A percentile compares a stretch with the other conserved stretches of the same genome.
These are phyloP conservation scores for Arabis hirsuta DNA, from an alignment of 345 rosid genomes.

Conservation along the genomic window DNA sequence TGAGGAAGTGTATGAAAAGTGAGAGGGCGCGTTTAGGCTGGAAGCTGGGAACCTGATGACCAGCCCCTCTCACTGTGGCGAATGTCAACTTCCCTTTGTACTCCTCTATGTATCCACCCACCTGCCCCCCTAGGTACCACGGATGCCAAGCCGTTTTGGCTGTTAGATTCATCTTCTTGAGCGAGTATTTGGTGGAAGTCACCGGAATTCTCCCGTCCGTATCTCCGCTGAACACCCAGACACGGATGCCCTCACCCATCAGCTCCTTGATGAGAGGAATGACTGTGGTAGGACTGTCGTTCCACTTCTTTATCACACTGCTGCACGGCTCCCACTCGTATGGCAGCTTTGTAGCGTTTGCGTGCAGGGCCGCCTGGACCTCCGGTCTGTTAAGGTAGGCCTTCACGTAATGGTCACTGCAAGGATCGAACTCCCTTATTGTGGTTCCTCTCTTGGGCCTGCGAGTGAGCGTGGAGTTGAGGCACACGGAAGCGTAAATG, in stretches of 20 bases:
- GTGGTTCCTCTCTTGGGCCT: constrained; percentile 53
- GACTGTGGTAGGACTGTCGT: constrained; percentile 72
- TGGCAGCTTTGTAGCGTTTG: constrained; percentile 70
- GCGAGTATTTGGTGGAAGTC: constrained; percentile 76
- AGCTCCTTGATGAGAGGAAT: constrained; percentile 61
- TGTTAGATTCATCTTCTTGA: constrained; percentile 58
- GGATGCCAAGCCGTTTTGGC: constrained; percentile 76
- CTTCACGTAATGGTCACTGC: constrained; percentile 63
- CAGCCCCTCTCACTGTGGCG: constrained; percentile 86
- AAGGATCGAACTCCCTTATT: constrained; percentile 61
- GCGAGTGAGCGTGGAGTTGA: constrained; percentile 53
- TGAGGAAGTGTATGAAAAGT: constrained; percentile 64
- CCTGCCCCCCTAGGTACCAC: constrained; percentile 73
- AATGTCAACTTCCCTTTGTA: constrained; percentile 71
- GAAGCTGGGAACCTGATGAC: constrained; percentile 89
- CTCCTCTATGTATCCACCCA: constrained; percentile 80
- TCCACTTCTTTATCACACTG: constrained; percentile 55
- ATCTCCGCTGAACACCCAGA: constrained; percentile 93
- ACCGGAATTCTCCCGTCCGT: constrained; percentile 84
- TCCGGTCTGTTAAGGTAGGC: constrained; percentile 73
- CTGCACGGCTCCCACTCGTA: constrained; percentile 83
- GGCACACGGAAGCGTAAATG: constrained; percentile 80
- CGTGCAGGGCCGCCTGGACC: constrained; percentile 87
- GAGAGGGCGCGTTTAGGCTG: constrained; percentile 84
- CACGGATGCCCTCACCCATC: constrained; percentile 60